phyloP scores from a whole-genome alignment of 2,329 filamentous ascomycete genomes.

The Sporothrix protearum region DNA sequence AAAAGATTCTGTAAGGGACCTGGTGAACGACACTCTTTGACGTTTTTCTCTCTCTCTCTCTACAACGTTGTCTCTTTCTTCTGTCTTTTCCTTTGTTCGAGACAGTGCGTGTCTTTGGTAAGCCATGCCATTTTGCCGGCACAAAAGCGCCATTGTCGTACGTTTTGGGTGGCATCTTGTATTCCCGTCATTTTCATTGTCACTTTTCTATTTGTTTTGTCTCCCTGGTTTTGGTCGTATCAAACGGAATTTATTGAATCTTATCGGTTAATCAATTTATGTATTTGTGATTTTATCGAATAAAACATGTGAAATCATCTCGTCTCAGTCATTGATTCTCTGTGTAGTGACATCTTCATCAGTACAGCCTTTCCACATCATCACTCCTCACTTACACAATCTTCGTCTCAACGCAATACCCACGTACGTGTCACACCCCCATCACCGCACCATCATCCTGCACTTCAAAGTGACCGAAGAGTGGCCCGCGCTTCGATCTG shows the following conservation, averaged over 20 bases:
- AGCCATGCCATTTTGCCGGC: not conserved
- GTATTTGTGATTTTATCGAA: not conserved
- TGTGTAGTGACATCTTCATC: not conserved
- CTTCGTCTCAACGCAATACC: not conserved
- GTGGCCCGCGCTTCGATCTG: not conserved
- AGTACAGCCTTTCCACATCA: not conserved
- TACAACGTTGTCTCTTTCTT: constrained; percentile 1
- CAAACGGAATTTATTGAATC: not conserved
- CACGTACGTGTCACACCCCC: not conserved
- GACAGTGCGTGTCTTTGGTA: not conserved
- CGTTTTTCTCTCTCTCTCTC: not conserved
- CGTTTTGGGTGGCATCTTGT: not conserved
- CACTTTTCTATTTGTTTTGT: not conserved
- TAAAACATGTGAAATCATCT: not conserved
- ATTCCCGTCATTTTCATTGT: not conserved
- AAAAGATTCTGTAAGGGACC: constrained; percentile 2
- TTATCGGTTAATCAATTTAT: too few species aligned
- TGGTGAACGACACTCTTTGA: not conserved
- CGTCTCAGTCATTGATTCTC: not conserved
- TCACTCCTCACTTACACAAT: not conserved
- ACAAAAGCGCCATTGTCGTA: constrained; percentile 1
- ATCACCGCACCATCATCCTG: not conserved
- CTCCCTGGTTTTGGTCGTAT: not conserved
- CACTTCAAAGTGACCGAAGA: not conserved
- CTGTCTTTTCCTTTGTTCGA: not conserved